These are phyloP conservation scores for Podila horticola DNA, from an alignment of 192 early-diverging fungal species.

Conservation along the genomic window DNA sequence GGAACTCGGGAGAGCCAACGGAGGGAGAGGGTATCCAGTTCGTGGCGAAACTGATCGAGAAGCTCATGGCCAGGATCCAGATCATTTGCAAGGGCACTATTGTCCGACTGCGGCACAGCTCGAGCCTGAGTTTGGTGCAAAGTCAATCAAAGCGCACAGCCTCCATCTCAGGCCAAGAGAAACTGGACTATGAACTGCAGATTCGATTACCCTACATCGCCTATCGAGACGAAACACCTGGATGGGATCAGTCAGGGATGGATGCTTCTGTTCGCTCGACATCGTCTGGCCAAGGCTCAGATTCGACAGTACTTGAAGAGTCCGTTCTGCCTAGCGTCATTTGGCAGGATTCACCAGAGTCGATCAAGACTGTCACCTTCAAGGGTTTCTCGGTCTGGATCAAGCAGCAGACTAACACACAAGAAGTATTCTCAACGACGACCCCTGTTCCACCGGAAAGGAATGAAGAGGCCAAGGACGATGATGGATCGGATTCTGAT, in stretches of 20 bases:
- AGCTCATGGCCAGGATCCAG: conserved; percentile 84
- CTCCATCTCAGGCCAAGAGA: not conserved
- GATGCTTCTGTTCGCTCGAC: conserved; percentile 18
- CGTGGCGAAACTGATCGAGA: conserved; percentile 83
- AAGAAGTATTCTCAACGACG: not conserved
- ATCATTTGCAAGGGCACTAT: conserved; percentile 68
- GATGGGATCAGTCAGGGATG: conserved; percentile 51
- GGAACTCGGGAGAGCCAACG: conserved; percentile 5
- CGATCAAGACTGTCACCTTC: conserved; percentile 62
- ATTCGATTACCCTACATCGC: conserved; percentile 61
- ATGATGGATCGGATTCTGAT: conserved; percentile 37
- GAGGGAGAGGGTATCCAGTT: conserved; percentile 75
- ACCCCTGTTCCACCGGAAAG: not conserved
- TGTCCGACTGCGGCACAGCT: conserved; percentile 61
- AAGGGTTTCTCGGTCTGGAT: conserved; percentile 64
- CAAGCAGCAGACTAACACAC: conserved; percentile 19
- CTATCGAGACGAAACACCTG: conserved; percentile 69
- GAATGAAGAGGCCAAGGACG: not conserved
- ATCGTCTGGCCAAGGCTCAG: conserved; percentile 8
- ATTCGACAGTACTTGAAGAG: conserved; percentile 35
- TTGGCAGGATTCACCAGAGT: conserved; percentile 53
- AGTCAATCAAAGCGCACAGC: not conserved
- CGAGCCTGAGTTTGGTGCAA: conserved; percentile 36
- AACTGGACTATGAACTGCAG: conserved; percentile 59
- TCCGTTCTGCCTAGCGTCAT: conserved; percentile 38